Evolutionary conservation across 1,139 yeast genomes (phyloP), one percentile per base, ranked within the genome.

Genomic region (Debaryomyces udenii): DNA sequence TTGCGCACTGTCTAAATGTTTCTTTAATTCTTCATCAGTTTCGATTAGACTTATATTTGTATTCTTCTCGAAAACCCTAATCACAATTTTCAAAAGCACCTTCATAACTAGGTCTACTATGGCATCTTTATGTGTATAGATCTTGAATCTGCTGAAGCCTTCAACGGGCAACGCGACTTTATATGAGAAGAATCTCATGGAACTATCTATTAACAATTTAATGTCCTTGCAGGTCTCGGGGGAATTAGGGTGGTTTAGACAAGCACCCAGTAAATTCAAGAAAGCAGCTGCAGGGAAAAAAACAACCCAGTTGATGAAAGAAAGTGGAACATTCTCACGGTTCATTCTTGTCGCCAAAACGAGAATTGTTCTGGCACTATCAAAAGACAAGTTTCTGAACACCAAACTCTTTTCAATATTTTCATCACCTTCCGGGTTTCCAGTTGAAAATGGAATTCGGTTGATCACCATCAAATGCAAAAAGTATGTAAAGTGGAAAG

Each of bases 361-460:
- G 24, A 70, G 47, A 4, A 70, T 62, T 1, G 74, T 69, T 42
- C 74, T 53, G 2, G 75, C 68, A 16, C 71, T 56, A 40, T 66
- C 61, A 18, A 64, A 45, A 1, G 66, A 59, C 23, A 65, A 37
- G 27, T 56, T 55, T 30, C 72, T 46, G 38, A 58, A 56, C 28
- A 49, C 55, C 2, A 47, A 31, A 20, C 49, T 45, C 20, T 55
- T 50, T 6, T 43, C 43, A 17, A 52, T 50, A 29, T 50, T 45
- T 10, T 53, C 51, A 14, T 49, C 51, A 22, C 42, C 39, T 16
- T 56, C 54, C 1, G 50, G 45, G 3, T 51, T 45, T 23, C 46
- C 47, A 9, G 55, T 45, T 38, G 51, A 52, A 34, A 62, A 63
- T 1, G 74, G 72, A 14, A 67, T 49, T 27, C 71, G 49, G 48